Evolutionary conservation across 225 moss, liverwort and hornwort genomes (phyloP).

Genomic region (Ulota crispa): DNA sequence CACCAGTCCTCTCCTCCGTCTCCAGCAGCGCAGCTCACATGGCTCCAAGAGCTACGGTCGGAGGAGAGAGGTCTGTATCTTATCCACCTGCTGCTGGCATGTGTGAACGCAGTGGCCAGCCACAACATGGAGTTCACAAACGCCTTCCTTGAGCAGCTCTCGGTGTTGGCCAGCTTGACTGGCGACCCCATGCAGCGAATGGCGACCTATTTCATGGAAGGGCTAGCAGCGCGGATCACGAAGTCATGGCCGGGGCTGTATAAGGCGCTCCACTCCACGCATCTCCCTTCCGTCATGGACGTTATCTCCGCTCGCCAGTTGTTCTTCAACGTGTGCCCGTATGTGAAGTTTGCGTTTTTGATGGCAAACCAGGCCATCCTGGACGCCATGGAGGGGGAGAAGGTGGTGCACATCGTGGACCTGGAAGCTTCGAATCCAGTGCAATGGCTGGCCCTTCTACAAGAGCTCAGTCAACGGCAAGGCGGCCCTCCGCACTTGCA

Average conservation of each 20-base stretch:
- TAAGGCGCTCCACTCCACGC: conserved; percentile 77
- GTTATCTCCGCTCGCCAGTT: conserved; percentile 71
- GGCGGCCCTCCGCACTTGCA: conserved; percentile 77
- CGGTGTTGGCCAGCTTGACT: conserved; percentile 65
- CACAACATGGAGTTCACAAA: conserved; percentile 81
- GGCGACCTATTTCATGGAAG: conserved; percentile 88
- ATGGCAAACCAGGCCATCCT: conserved; percentile 73
- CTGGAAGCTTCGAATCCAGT: conserved; percentile 79
- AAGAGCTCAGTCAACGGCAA: conserved; percentile 63
- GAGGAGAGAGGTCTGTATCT: conserved; percentile 76
- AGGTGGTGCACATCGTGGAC: conserved; percentile 75
- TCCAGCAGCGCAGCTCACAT: conserved; percentile 42
- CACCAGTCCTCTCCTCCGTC: conserved; percentile 66
- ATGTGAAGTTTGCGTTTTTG: conserved; percentile 70
- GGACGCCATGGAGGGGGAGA: conserved; percentile 81
- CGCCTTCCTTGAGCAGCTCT: conserved; percentile 74
- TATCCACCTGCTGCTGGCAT: conserved; percentile 68
- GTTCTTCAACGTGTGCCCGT: conserved; percentile 80
- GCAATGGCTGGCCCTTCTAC: conserved; percentile 76
- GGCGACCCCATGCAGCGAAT: conserved; percentile 89
- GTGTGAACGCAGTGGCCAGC: conserved; percentile 65
- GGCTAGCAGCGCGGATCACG: conserved; percentile 74
- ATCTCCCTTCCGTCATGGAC: conserved; percentile 67
- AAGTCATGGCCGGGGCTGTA: conserved; percentile 78
- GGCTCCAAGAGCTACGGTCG: conserved; percentile 78